Evolutionary conservation across 192 early-diverging fungal species (phyloP).

Genomic region (Dispira simplex): DNA sequence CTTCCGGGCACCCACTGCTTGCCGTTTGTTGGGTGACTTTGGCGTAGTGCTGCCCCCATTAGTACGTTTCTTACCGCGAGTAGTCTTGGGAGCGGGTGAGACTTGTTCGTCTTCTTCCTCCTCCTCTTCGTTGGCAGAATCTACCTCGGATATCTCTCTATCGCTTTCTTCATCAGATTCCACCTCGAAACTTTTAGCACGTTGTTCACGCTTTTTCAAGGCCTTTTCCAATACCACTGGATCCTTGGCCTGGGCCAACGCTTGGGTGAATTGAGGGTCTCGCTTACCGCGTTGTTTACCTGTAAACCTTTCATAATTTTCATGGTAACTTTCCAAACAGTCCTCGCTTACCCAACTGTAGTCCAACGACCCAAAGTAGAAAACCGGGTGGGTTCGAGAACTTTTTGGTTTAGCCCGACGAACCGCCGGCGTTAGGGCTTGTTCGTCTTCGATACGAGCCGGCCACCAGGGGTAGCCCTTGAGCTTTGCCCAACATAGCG

Average conservation of each 20-base stretch:
- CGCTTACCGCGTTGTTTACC: slow-evolving; percentile 30
- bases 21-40: slow-evolving; percentile 15
- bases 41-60: slow-evolving; percentile 5
- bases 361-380: slow-evolving; percentile 34
- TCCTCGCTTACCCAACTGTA: slow-evolving; percentile 32
- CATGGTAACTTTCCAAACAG: slow-evolving; percentile 28
- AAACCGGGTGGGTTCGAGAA: slow-evolving; percentile 26
- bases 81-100: neutral
- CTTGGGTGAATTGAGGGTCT: slow-evolving; percentile 28
- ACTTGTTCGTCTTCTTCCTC: slow-evolving; percentile 23
- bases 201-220: slow-evolving; percentile 8
- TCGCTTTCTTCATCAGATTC: slow-evolving; percentile 36
- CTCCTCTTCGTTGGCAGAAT: slow-evolving; percentile 28
- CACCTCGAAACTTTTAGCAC: slow-evolving; percentile 5
- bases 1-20: slow-evolving; percentile 23
- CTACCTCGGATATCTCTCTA: slow-evolving; percentile 30
- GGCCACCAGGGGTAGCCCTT: slow-evolving; percentile 38
- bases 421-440: slow-evolving; percentile 20
- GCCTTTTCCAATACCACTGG: slow-evolving; percentile 21
- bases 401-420: slow-evolving; percentile 29
- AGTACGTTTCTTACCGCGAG: neutral
- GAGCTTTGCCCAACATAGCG: slow-evolving; percentile 33
- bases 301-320: slow-evolving; percentile 24
- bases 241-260: slow-evolving; percentile 30
- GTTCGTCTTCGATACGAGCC: slow-evolving; percentile 30